Evolutionary conservation across 805 yeast genomes (phyloP).

Genomic region (Yamadazyma insecticola): DNA sequence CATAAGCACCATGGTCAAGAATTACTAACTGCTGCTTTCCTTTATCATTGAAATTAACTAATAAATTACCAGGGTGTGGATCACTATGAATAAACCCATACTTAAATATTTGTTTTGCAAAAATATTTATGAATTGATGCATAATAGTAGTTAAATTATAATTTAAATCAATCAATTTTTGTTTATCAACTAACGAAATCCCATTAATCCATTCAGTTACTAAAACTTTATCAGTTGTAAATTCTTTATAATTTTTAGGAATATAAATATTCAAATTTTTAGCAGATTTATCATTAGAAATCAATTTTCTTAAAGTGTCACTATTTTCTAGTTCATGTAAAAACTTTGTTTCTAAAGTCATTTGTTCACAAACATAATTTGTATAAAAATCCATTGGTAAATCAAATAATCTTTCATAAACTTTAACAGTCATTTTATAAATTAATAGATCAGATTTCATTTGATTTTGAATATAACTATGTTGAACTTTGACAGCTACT

Average conservation of each 20-base stretch:
- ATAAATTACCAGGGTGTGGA: conserved; percentile 78
- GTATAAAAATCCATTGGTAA: conserved; percentile 59
- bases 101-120: conserved; percentile 55
- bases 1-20: conserved; percentile 72
- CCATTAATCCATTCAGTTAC: conserved; percentile 80
- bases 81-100: conserved; percentile 73
- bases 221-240: conserved; percentile 48
- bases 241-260: conserved; percentile 47
- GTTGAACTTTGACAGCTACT: conserved; percentile 68
- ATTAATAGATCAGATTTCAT: conserved; percentile 57
- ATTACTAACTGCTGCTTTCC: conserved; percentile 56
- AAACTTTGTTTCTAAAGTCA: conserved; percentile 62
- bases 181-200: conserved; percentile 46
- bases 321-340: conserved; percentile 52
- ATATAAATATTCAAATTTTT: conserved; percentile 41
- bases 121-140: conserved; percentile 46
- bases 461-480: conserved; percentile 57
- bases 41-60: conserved; percentile 40
- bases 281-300: conserved; percentile 41
- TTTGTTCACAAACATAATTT: conserved; percentile 51
- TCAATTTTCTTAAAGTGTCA: conserved; percentile 27
- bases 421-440: conserved; percentile 45
- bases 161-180: conserved; percentile 34
- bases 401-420: conserved; percentile 57
- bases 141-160: conserved; percentile 40